Percentiles rank a stretch among this genome's conserved stretches.
Conservation (phyloP, 2,329 filamentous ascomycete species). For the Metarhizium anisopliae region DNA sequence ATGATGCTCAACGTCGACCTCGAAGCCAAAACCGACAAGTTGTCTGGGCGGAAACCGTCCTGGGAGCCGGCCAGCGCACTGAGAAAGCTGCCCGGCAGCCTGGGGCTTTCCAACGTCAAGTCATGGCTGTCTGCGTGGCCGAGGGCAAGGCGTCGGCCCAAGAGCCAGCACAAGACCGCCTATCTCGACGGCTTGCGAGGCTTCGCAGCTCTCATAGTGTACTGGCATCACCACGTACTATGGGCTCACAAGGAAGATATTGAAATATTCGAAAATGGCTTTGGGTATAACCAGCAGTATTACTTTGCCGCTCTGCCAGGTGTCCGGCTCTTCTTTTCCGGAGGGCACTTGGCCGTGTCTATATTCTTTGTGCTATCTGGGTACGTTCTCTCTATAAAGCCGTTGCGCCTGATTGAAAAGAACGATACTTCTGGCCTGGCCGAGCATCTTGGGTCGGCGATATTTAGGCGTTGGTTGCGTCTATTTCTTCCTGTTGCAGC, state of each 20-base stretch:
- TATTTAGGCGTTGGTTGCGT: constrained; percentile 41
- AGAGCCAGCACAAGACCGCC: constrained; percentile 39
- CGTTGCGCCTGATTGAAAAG: constrained; percentile 35
- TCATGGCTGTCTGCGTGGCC: background rate
- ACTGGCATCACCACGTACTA: constrained; percentile 50
- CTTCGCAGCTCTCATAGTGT: constrained; percentile 58
- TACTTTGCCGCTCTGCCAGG: constrained; percentile 45
- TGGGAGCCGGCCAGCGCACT: too few relatives aligned
- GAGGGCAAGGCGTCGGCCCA: constrained; percentile 4
- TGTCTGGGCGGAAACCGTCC: background rate
- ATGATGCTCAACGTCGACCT: background rate
- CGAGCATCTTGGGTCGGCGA: constrained; percentile 35
- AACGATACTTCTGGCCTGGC: constrained; percentile 31
- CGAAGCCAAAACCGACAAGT: background rate
- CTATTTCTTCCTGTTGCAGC: constrained; percentile 43
- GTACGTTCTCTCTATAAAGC: constrained; percentile 45
- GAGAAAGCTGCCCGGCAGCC: too few relatives aligned
- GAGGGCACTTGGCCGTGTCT: constrained; percentile 51
- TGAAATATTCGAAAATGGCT: constrained; percentile 40
- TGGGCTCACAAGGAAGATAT: constrained; percentile 41
- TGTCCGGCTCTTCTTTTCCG: constrained; percentile 50
- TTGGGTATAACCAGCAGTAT: constrained; percentile 37
- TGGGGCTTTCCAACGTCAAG: background rate
- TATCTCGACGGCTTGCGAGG: constrained; percentile 56
- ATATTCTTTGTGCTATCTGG: constrained; percentile 50